Conservation (phyloP, 2,329 filamentous ascomycete genomes). For the Leptographium lundbergii region DNA sequence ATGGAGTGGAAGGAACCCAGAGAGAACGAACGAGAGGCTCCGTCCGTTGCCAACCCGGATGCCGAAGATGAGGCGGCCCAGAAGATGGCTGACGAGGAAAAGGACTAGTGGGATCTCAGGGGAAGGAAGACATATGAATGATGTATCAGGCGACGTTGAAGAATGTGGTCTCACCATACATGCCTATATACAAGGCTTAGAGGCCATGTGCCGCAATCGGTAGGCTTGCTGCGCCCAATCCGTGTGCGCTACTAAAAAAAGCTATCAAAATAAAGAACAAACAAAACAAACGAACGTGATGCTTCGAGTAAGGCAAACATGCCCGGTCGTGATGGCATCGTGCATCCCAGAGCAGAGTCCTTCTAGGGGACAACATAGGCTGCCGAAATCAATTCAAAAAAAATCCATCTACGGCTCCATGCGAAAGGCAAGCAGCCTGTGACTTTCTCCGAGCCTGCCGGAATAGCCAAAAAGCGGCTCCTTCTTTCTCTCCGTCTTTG, state of each 20-base stretch:
- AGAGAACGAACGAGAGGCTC: constrained; percentile 29
- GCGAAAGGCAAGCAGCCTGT: not conserved
- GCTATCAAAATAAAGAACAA: not conserved
- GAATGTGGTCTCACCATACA: not conserved
- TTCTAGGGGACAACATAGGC: not conserved
- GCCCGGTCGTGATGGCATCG: not conserved
- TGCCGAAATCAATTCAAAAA: not conserved
- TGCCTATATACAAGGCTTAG: not conserved
- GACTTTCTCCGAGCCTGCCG: not conserved
- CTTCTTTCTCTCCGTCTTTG: too few species aligned
- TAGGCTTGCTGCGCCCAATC: not conserved
- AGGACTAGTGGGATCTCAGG: not conserved
- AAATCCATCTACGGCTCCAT: not conserved
- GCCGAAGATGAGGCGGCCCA: constrained; percentile 16
- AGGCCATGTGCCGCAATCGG: not conserved
- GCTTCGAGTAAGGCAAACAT: not conserved
- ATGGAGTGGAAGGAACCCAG: constrained; percentile 47
- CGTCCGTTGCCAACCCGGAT: constrained; percentile 27
- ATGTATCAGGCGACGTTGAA: not conserved
- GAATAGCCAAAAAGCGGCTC: not conserved
- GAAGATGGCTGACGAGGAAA: constrained; percentile 11
- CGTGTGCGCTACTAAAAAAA: not conserved
- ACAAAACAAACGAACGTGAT: not conserved
- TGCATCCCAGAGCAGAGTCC: not conserved
- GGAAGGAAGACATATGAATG: not conserved